Conservation (phyloP, 2,329 filamentous ascomycete species). For the Phaeoacremonium minimum region DNA sequence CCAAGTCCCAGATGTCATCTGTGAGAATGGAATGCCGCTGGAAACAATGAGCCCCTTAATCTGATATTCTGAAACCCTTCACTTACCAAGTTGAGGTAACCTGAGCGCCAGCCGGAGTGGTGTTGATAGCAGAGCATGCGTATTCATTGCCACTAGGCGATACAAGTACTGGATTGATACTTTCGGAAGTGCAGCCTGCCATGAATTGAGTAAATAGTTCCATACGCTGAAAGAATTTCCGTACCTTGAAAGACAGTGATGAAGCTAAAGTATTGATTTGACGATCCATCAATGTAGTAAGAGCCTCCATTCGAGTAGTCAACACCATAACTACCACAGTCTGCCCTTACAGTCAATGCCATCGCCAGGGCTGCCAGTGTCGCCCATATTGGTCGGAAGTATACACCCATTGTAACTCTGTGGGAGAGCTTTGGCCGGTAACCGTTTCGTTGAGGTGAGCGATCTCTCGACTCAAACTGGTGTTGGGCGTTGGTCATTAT, state of each 20-base stretch:
- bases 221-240: constrained; percentile 2
- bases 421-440: not conserved
- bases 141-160: constrained; percentile 25
- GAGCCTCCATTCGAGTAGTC: constrained; percentile 31
- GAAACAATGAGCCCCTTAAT: not conserved
- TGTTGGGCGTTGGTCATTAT: constrained; percentile 3
- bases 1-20: constrained; percentile 29
- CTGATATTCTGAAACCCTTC: too few species aligned
- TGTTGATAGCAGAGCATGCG: constrained; percentile 28
- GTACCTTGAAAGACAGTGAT: constrained; percentile 30
- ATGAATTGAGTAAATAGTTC: not conserved
- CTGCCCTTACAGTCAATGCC: constrained; percentile 12
- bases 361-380: constrained; percentile 15
- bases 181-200: constrained; percentile 26
- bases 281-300: constrained; percentile 30
- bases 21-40: constrained; percentile 29
- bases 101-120: constrained; percentile 24
- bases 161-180: constrained; percentile 27
- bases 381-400: constrained; percentile 12
- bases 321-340: constrained; percentile 29
- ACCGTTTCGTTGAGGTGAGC: not conserved
- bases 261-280: constrained; percentile 31
- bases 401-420: constrained; percentile 13
- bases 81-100: constrained; percentile 31
- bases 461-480: not conserved